Base-by-base conservation (phyloP, 805 yeast genomes). In the Yamadazyma laniorum region DNA sequence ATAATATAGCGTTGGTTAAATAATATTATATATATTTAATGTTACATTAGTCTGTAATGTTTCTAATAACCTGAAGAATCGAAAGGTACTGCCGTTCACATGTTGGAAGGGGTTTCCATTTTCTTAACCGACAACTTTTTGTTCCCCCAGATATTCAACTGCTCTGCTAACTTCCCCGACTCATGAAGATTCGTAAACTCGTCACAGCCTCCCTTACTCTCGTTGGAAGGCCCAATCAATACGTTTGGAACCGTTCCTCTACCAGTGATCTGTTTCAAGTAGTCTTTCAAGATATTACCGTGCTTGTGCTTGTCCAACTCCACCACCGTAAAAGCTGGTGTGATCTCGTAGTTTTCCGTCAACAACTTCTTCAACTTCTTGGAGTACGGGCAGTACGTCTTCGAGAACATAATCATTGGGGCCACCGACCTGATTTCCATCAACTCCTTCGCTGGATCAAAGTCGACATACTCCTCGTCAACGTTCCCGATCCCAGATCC, bases 221-320 rank as follows among this genome's bases (percentile, higher is more conserved):
- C 55, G 27, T 47, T 50, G 18, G 74, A 58, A 6, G 85, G 83
- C 39, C 80, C 83, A 37, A 91, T 75, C 37, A 87, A 70, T 15
- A 93, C 75, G 56, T 93, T 93, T 18, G 99, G 99, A 11, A 93
- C 99, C 0, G 98, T 91, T 19, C 64, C 64, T 50, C 96, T 79
- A 5, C 93, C 95, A 4, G 95, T 79, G 40, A 73, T 59, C 35
- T 72, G 67, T 13, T 72, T 82, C 36, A 93, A 71, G 59, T 83
- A 82, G 13, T 68, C 75, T 61, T 90, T 97, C 43, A 93, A 70
- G 44, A 75, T 83, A 3, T 65, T 58, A 1, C 97, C 97, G 56
- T 87, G 74, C 34, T 74, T 70, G 58, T 88, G 95, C 52, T 70
- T 72, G 61, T 91, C 97, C 36, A 91, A 70, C 56, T 91, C 98